Conservation (phyloP, 331 rosid genomes). For the Saraca asoca region DNA sequence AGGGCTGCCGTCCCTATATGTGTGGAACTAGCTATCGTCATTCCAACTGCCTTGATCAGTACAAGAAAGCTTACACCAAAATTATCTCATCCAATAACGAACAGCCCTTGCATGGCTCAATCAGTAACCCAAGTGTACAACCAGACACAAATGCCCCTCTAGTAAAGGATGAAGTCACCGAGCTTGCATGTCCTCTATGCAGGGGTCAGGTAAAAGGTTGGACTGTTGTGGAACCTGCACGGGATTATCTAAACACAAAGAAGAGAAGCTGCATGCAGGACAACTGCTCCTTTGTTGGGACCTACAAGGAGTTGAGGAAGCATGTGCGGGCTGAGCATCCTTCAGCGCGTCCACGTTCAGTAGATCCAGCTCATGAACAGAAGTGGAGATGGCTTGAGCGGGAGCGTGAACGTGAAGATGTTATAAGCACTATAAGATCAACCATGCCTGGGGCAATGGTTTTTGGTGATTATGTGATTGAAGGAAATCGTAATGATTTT, state of each 20-base stretch:
- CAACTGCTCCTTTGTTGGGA: constrained; percentile 75
- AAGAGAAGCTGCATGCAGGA: constrained; percentile 94
- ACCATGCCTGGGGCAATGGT: constrained; percentile 89
- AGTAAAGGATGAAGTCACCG: constrained; percentile 54
- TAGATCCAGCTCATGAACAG: constrained; percentile 83
- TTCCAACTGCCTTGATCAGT: constrained; percentile 95
- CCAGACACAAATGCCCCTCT: constrained; percentile 46
- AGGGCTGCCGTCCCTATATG: constrained; percentile 97
- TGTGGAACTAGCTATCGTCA: constrained; percentile 73
- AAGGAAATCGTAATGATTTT: constrained; percentile 59
- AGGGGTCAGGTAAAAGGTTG: constrained; percentile 96
- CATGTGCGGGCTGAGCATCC: constrained; percentile 88
- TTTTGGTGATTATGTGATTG: constrained; percentile 90
- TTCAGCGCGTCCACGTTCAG: constrained; percentile 74
- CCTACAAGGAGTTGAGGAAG: constrained; percentile 82
- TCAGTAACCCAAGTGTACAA: constrained; percentile 34
- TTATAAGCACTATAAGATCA: constrained; percentile 89
- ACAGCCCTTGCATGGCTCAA: constrained; percentile 43
- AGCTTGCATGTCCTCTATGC: constrained; percentile 78
- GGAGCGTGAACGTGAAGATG: constrained; percentile 90
- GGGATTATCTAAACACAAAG: constrained; percentile 78
- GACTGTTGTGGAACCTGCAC: constrained; percentile 96
- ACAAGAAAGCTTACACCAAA: constrained; percentile 73
- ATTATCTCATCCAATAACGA: constrained; percentile 45
- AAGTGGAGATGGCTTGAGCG: constrained; percentile 94